phyloP scores from a whole-genome alignment of 164 flowering plant genomes.

The Sedum album region DNA sequence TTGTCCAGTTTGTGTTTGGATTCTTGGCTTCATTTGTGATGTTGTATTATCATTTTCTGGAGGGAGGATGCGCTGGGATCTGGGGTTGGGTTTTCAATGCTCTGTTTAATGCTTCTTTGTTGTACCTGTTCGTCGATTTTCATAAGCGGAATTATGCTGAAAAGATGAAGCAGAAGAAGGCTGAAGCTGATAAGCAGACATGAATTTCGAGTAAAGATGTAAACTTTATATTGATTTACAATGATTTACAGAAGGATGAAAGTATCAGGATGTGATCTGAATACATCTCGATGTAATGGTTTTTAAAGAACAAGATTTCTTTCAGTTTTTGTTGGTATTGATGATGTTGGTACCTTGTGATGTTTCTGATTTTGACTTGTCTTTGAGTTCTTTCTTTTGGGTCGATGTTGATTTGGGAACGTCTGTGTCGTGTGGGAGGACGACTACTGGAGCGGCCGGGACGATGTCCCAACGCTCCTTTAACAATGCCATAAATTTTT shows the following conservation, averaged over 20 bases:
- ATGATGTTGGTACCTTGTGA: conserved; percentile 11
- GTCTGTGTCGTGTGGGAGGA: conserved; percentile 57
- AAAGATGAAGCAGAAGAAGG: conserved; percentile 8
- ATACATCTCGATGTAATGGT: background rate
- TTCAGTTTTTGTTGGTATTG: conserved; percentile 8
- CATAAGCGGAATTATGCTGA: conserved; percentile 48
- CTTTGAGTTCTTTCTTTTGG: conserved; percentile 17
- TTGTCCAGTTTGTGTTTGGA: conserved; percentile 73
- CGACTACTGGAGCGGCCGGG: conserved; percentile 82
- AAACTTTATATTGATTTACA: background rate
- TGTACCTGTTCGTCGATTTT: conserved; percentile 58
- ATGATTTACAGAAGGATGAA: background rate
- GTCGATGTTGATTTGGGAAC: conserved; percentile 18
- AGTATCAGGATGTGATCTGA: background rate
- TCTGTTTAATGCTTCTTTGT: conserved; percentile 66
- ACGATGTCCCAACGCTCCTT: conserved; percentile 81
- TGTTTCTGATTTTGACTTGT: conserved; percentile 19
- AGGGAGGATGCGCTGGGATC: conserved; percentile 66
- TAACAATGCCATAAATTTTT: conserved; percentile 47
- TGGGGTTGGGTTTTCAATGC: conserved; percentile 83
- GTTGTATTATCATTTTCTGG: conserved; percentile 52
- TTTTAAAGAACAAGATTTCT: background rate
- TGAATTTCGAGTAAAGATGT: conserved; percentile 2
- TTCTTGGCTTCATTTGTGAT: conserved; percentile 45
- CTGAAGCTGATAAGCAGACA: conserved; percentile 3